Conservation (phyloP, 2,329 filamentous ascomycete genomes). For the Diaporthe sp. region DNA sequence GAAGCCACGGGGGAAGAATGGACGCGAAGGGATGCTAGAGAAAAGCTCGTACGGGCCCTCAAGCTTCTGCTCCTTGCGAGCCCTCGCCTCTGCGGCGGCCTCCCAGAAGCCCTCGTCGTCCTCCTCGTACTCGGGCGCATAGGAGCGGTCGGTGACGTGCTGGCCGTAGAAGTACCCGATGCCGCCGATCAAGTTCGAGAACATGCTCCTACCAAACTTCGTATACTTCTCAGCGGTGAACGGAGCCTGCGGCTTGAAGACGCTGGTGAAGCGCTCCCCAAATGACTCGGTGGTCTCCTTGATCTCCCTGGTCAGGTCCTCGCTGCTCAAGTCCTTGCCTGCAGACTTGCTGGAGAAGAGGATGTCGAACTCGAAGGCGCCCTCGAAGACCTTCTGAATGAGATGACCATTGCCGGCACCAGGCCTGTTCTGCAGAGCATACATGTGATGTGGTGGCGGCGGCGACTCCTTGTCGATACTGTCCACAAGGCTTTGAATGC, state of each 20-base stretch:
- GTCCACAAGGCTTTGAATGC: constrained; percentile 62
- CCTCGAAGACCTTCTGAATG: constrained; percentile 91
- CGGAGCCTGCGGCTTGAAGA: constrained; percentile 81
- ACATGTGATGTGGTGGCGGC: constrained; percentile 87
- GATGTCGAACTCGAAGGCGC: constrained; percentile 92
- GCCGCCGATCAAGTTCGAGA: constrained; percentile 93
- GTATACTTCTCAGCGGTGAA: constrained; percentile 81
- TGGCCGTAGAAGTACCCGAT: constrained; percentile 96
- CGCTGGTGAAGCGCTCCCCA: constrained; percentile 77
- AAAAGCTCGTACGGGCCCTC: constrained; percentile 92
- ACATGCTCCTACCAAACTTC: constrained; percentile 87
- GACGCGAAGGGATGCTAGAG: constrained; percentile 89
- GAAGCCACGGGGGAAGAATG: constrained; percentile 97
- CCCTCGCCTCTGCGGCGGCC: constrained; percentile 84
- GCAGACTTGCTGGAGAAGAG: constrained; percentile 87
- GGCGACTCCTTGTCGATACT: constrained; percentile 61
- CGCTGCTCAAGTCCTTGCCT: constrained; percentile 63
- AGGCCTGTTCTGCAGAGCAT: constrained; percentile 79
- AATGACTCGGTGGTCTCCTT: constrained; percentile 76
- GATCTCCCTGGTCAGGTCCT: constrained; percentile 79
- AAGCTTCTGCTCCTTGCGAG: constrained; percentile 73
- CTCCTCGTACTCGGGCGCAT: constrained; percentile 94
- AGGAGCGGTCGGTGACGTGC: constrained; percentile 88
- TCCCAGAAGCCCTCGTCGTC: constrained; percentile 97
- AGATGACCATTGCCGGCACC: constrained; percentile 84